Base-by-base conservation (phyloP, 192 early-diverging fungal species). In the Haplosporangium gracile region DNA sequence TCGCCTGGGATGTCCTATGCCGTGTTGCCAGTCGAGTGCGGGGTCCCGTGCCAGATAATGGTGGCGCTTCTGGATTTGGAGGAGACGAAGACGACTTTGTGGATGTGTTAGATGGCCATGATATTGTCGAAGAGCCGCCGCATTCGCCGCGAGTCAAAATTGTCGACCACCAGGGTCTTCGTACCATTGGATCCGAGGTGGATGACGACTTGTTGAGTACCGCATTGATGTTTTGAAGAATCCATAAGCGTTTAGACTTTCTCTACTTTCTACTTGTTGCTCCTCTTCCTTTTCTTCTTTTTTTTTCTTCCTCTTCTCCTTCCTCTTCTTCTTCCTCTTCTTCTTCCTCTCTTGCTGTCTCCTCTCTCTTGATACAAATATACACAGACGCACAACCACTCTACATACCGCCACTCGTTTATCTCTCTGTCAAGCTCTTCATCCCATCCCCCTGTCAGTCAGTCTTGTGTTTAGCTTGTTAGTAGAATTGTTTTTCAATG, bases 1-100 rank as follows among this genome's bases (percentile, higher is more conserved):
- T 86, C 11, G 84, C 72, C 6, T 86, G 79, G 78, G 79, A 86
- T 18, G 20, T 76, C 26, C 53, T 86, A 1, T 86, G 84, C 49
- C 53, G 74, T 10, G 57, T 86, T 3, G 84, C 84, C 16, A 68
- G 74, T 1, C 49, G 78, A 1, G 57, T 85, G 9, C 10, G 29
- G 4, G 60, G 60, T 10, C 9, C 60, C 13, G 13, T 65, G n/a
- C 9, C 32, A 16, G 11, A 34, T 3, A 26, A 32, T 32, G 29
- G 11, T 29, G 60, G 60, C 3, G 60, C n/a, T 2, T 60, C 15
- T 65, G 60, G 26, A 32, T 0, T 13, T 4, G 29, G n/a, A 32
- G 60, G 11, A 0, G n/a, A 65, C 7, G 60, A 65, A n/a, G 1
- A 53, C 0, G 60, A 65, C 11, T 65, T 65, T 65, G 29, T 65